Evolutionary conservation across 2,329 filamentous ascomycete genomes (phyloP), one percentile per base, ranked within the genome.

Genomic region (Aureobasidium melanogenum): DNA sequence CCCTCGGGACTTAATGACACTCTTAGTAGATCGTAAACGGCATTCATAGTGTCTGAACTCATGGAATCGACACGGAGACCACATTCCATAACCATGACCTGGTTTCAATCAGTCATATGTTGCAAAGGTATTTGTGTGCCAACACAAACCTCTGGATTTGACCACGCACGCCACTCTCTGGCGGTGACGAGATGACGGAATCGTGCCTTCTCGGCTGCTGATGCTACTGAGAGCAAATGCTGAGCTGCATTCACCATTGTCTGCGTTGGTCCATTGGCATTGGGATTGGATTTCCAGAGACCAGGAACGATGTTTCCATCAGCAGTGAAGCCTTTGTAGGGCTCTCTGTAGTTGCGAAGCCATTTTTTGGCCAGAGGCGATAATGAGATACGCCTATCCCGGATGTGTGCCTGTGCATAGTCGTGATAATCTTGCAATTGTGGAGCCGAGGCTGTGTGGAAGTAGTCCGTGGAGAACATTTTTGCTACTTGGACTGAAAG

Each of bases 61-160:
- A 85, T 75, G 66, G 88, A 85, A 66, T 91, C 88, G 0, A 90
- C 80, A 1, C 88, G 82, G 2, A 90, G 70, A 5, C 88, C 88
- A 24, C 62, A 86, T 72, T 85, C 75, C 62, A 82, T 81, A 10
- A 90, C 74, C 0, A 89, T 77, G 65, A 90, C 88, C 71, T 61
- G 19, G 4, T 24, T 15, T 8, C 17, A 3, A 44, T 59, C 15
- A 59, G 44, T 59, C 9, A 10, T 32, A 19, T 39, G 17, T 10
- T 41, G 6, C 12, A 15, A 14, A 14, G 15, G 17, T 24, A 24
- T 26, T 5, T 22, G 26, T 12, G 34, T 14, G 17, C 24, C 8
- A 28, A 14, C 22, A 57, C 54, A 30, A 43, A 61, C 59, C 48
- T 91, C 88, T 0, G 88, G 88, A 70, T 91, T 90, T 15, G 79